These are phyloP conservation scores for Sanguinoderma infundibulare DNA, from an alignment of 1,284 basidiomycete genomes.

Conservation along the genomic window DNA sequence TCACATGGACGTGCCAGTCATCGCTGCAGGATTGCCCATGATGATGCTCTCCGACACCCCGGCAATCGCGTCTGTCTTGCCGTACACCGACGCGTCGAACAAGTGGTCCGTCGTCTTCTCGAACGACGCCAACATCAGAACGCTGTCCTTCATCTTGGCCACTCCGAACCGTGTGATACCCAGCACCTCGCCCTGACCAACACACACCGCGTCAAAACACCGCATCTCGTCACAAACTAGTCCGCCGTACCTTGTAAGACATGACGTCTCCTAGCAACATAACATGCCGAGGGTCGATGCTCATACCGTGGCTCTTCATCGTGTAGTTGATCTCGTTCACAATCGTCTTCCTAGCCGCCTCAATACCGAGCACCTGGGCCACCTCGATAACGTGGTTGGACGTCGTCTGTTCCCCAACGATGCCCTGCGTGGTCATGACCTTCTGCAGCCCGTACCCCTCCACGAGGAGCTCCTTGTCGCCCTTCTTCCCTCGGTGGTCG, in stretches of 20 bases:
- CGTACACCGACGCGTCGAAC: conserved; percentile 96
- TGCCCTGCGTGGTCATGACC: conserved; percentile 98
- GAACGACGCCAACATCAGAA: conserved; percentile 98
- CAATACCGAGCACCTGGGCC: conserved; percentile 93
- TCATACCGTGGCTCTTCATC: conserved; percentile 98
- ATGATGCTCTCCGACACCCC: conserved; percentile 99
- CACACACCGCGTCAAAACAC: neutral
- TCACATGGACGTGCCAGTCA: conserved; percentile 94
- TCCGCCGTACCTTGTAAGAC: conserved; percentile 84
- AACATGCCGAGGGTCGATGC: conserved; percentile 97
- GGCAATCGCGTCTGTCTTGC: conserved; percentile 93
- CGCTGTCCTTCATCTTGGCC: conserved; percentile 99
- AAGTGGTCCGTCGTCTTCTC: conserved; percentile 99
- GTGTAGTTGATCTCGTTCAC: conserved; percentile 98
- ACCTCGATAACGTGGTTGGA: conserved; percentile 99
- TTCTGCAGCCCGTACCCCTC: conserved; percentile 98
- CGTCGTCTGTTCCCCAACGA: conserved; percentile 90
- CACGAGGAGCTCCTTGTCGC: conserved; percentile 87
- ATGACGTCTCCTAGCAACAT: conserved; percentile 99
- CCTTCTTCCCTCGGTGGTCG: conserved; percentile 75
- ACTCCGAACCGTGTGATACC: conserved; percentile 99
- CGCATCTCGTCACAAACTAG: neutral
- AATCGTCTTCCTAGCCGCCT: conserved; percentile 94
- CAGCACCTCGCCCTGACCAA: conserved; percentile 88
- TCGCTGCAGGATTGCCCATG: conserved; percentile 98